These are phyloP conservation scores for Paraconiothyrium brasiliense DNA, from an alignment of 2,329 filamentous ascomycete genomes.

Conservation along the genomic window DNA sequence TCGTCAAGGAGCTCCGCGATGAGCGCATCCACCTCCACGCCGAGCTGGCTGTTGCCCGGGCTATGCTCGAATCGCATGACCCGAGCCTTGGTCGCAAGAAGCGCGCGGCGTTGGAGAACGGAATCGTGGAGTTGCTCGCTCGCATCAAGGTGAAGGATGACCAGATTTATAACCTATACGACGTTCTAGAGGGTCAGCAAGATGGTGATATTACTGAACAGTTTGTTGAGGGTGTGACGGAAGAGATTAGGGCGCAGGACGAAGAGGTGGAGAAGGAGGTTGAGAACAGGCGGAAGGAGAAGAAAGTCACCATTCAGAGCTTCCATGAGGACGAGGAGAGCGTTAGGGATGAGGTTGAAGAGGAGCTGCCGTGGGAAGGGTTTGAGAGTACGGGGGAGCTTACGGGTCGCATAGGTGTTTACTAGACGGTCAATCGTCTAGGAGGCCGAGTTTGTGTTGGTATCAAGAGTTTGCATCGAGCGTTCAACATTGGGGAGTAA, in stretches of 20 bases:
- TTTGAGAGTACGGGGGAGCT: conserved; percentile 41
- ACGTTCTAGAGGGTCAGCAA: conserved; percentile 84
- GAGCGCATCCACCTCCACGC: conserved; percentile 81
- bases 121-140: conserved; percentile 69
- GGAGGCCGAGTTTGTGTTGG: background rate
- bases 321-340: conserved; percentile 41
- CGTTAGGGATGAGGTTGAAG: conserved; percentile 37
- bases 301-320: conserved; percentile 51
- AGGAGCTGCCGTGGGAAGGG: conserved; percentile 52
- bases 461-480: background rate
- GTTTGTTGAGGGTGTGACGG: conserved; percentile 54
- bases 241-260: conserved; percentile 53
- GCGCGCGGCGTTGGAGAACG: conserved; percentile 67
- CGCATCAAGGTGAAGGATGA: conserved; percentile 77
- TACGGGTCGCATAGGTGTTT: conserved; percentile 25
- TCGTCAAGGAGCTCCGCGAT: conserved; percentile 83
- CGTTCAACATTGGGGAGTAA: conserved; percentile 1
- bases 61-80: conserved; percentile 70
- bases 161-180: conserved; percentile 83
- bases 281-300: conserved; percentile 36
- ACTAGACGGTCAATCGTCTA: conserved; percentile 16
- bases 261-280: conserved; percentile 41
- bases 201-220: conserved; percentile 59
- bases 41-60: conserved; percentile 69
- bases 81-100: conserved; percentile 68